Percentiles rank a stretch among this genome's conserved stretches.
Conservation (phyloP, 805 yeast genomes). For the Isabelozyma heimii region DNA sequence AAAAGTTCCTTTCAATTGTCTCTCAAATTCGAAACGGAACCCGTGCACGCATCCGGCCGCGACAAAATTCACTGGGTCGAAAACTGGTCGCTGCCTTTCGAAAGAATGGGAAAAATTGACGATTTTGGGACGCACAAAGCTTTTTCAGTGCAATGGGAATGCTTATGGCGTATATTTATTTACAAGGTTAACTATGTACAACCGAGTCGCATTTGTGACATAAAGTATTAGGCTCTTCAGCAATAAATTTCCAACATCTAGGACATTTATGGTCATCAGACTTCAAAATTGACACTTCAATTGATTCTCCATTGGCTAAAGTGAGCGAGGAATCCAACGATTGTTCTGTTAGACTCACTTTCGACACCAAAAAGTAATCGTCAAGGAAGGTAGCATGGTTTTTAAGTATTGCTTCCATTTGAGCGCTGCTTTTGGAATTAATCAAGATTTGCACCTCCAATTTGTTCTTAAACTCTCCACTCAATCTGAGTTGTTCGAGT, state of each 20-base stretch:
- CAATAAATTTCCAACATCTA: constrained; percentile 85
- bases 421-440: constrained; percentile 8
- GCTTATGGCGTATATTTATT: too few species aligned
- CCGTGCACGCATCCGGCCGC: too few species aligned
- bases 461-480: constrained; percentile 53
- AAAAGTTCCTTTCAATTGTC: too few species aligned
- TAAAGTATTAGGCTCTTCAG: constrained; percentile 48
- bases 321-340: neutral
- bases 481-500: constrained; percentile 55
- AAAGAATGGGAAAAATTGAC: too few species aligned
- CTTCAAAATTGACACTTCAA: constrained; percentile 37
- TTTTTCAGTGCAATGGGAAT: too few species aligned
- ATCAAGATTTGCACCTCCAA: constrained; percentile 54
- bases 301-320: constrained; percentile 15
- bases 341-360: constrained; percentile 38
- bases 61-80: too few species aligned
- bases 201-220: constrained; percentile 66
- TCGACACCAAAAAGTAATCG: constrained; percentile 64
- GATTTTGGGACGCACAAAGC: too few species aligned
- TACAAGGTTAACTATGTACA: too few species aligned
- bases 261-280: constrained; percentile 70
- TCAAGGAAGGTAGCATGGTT: constrained; percentile 23
- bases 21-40: too few species aligned
- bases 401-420: constrained; percentile 8
- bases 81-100: too few species aligned